phyloP scores from a whole-genome alignment of 2,329 filamentous ascomycete genomes.

The Colletotrichum brevisporum region DNA sequence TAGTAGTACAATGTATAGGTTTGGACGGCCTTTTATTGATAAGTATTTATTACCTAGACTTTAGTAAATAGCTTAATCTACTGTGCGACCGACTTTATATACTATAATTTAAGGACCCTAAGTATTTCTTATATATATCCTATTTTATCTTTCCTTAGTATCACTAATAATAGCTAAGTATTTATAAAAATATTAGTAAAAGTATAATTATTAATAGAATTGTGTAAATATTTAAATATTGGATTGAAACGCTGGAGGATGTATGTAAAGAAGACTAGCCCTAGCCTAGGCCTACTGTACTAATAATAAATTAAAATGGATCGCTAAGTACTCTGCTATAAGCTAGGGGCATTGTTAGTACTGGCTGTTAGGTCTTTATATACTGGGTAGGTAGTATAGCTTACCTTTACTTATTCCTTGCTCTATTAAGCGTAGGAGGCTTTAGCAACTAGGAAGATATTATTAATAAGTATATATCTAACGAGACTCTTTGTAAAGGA shows the following conservation, averaged over 20 bases:
- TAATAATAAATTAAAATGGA: conserved; percentile 13
- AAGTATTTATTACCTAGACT: neutral
- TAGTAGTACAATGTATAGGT: neutral
- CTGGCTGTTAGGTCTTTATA: conserved; percentile 2
- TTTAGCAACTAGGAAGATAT: conserved; percentile 16
- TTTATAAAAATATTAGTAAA: conserved; percentile 3
- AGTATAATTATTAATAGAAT: neutral
- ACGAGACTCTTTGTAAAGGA: conserved; percentile 1
- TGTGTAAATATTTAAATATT: neutral
- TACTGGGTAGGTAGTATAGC: conserved; percentile 15
- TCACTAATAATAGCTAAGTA: too few relatives aligned
- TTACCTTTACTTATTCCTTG: conserved; percentile 14
- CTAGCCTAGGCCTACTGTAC: conserved; percentile 5
- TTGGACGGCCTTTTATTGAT: neutral
- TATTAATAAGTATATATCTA: conserved; percentile 1
- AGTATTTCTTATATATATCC: neutral
- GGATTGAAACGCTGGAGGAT: conserved; percentile 14
- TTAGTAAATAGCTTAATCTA: neutral
- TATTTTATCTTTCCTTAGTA: neutral
- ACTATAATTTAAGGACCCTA: neutral
- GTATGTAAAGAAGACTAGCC: neutral
- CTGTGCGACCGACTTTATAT: neutral
- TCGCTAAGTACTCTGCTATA: neutral
- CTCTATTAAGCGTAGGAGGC: conserved; percentile 2
- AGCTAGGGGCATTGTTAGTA: neutral